Evolutionary conservation across 108 stramenopile genomes (phyloP).

Genomic region (Skeletonema grethae): DNA sequence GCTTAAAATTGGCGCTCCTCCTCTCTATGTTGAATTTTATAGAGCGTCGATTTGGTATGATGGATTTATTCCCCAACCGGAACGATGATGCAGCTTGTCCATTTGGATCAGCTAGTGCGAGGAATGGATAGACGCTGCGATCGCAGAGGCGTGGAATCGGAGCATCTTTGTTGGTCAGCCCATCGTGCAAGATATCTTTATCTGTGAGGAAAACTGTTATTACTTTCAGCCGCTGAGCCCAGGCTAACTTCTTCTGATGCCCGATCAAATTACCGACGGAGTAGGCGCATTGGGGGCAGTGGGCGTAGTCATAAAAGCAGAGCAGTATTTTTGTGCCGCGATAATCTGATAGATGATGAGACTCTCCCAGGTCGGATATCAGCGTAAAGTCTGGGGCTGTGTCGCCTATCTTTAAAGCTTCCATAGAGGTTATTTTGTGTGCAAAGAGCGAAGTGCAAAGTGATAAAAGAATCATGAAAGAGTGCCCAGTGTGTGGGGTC

Average conservation of each 20-base stretch:
- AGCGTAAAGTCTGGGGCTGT: constrained; percentile 28
- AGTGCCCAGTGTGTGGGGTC: too few relatives aligned
- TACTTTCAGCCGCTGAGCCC: constrained; percentile 21
- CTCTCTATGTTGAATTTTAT: background rate
- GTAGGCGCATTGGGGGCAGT: constrained; percentile 17
- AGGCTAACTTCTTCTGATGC: constrained; percentile 30
- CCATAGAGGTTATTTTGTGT: too few relatives aligned
- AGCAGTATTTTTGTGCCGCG: constrained; percentile 27
- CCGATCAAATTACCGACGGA: constrained; percentile 17
- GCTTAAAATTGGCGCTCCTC: background rate
- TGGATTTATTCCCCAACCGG: constrained; percentile 3
- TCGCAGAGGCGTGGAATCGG: constrained; percentile 13
- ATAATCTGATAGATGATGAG: constrained; percentile 21
- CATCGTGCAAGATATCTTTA: constrained; percentile 9
- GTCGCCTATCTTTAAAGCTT: constrained; percentile 17
- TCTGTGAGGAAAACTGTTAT: constrained; percentile 20
- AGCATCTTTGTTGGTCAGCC: constrained; percentile 11
- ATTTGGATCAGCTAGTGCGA: constrained; percentile 26
- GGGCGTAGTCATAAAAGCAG: constrained; percentile 25
- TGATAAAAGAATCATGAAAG: too few relatives aligned
- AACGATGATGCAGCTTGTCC: constrained; percentile 15
- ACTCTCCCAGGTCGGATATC: background rate
- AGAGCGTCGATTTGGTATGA: background rate
- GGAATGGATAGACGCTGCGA: constrained; percentile 13
- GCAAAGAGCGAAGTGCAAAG: too few relatives aligned